Evolutionary conservation across 805 yeast species (phyloP).

Genomic region (Ogataea degrootiae): DNA sequence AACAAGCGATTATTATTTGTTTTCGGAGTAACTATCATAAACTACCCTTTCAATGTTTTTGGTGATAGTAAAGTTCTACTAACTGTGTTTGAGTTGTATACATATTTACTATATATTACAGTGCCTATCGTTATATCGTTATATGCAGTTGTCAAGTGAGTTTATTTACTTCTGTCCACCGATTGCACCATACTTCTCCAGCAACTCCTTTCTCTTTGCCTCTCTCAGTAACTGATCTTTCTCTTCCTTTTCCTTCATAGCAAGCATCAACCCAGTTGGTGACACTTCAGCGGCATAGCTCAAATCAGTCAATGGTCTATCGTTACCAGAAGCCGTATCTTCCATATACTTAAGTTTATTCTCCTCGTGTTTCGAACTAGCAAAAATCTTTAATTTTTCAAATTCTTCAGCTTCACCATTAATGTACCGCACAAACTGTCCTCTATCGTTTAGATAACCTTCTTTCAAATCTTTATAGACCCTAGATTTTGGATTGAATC

Average conservation of each 20-base stretch:
- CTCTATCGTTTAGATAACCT: constrained; percentile 31
- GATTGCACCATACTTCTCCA: constrained; percentile 35
- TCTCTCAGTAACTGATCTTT: constrained; percentile 26
- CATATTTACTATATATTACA: no score
- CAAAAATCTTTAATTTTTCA: constrained; percentile 43
- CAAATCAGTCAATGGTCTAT: constrained; percentile 20
- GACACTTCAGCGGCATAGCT: constrained; percentile 33
- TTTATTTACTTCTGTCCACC: neutral
- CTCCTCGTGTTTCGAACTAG: constrained; percentile 24
- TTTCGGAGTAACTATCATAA: no score
- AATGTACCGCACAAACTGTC: constrained; percentile 49
- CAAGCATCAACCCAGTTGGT: constrained; percentile 42
- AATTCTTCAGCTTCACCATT: constrained; percentile 56
- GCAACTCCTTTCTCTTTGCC: constrained; percentile 28
- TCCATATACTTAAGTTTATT: constrained; percentile 14
- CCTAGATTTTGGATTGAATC: constrained; percentile 53
- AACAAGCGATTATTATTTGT: no score
- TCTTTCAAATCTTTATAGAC: constrained; percentile 29
- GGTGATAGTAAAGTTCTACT: no score
- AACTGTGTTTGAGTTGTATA: no score
- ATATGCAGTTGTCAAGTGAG: no score
- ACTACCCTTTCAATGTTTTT: no score
- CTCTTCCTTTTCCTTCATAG: constrained; percentile 31
- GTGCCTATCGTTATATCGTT: no score
- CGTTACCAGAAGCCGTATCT: constrained; percentile 5